Conservation (phyloP, 2,329 filamentous ascomycete species). For the Dactylonectria estremocensis region DNA sequence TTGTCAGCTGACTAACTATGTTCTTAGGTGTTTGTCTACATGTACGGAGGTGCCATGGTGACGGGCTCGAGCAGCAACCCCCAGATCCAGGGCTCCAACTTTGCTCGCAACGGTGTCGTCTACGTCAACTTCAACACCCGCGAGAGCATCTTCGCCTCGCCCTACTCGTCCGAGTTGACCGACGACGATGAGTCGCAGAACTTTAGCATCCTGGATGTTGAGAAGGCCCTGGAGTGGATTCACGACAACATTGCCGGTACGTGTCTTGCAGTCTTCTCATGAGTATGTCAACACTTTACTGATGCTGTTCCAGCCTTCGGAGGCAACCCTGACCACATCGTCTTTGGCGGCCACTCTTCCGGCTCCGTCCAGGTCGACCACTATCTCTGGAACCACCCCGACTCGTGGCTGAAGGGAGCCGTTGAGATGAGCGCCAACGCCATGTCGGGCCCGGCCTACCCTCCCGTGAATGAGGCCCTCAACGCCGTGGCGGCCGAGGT, state of each 20-base stretch:
- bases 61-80: constrained; percentile 58
- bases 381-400: constrained; percentile 59
- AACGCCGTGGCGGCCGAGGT: constrained; percentile 56
- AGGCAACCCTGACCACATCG: constrained; percentile 61
- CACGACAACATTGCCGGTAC: constrained; percentile 42
- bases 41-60: constrained; percentile 56
- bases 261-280: not conserved
- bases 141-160: constrained; percentile 61
- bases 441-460: constrained; percentile 57
- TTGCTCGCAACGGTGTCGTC: constrained; percentile 54
- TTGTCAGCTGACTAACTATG: not conserved
- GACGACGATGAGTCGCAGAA: constrained; percentile 40
- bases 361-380: constrained; percentile 57
- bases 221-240: constrained; percentile 48
- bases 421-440: constrained; percentile 61
- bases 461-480: constrained; percentile 54
- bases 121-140: constrained; percentile 59
- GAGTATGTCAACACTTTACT: not conserved
- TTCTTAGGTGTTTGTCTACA: constrained; percentile 55
- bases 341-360: constrained; percentile 60
- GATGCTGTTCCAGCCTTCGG: constrained; percentile 54
- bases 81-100: constrained; percentile 54
- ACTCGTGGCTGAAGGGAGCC: constrained; percentile 56
- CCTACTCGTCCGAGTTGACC: constrained; percentile 57
- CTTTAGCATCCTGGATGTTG: constrained; percentile 46